Evolutionary conservation across 1,284 basidiomycete species (phyloP), one percentile per base, ranked within the genome.

Genomic region (Cryptococcus amylolentus): DNA sequence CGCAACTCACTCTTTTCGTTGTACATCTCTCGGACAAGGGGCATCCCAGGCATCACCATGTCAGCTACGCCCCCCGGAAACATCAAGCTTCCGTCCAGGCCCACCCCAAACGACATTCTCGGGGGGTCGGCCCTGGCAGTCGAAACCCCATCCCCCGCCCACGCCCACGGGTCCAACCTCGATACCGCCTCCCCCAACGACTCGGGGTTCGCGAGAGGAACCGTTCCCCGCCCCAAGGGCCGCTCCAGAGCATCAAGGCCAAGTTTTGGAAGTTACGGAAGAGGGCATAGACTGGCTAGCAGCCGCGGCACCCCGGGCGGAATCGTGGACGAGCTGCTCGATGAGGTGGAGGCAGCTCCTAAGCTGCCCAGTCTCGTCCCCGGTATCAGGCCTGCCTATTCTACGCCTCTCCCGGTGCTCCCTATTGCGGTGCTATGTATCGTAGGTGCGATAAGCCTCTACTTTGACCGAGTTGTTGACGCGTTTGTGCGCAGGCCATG

Each of bases 371-470:
- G 66, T 4, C 61, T 78, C 26, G 71, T 77, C 20, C 75, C 75
- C 8, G 76, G 76, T 9, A 78, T 78, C 42, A 62, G 77, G 20
- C 75, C 75, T 2, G 77, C 77, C 9, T 78, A 77, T 56, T 73
- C 76, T 10, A 94, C 91, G 1, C 91, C 92, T 3, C 75, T 97
- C 27, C 93, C 92, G 1, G 79, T 81, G n/a, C 77, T 97, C 44
- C 88, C 92, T 0, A 93, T 96, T 87, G 80, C 88, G 62, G 93
- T 96, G 3, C 78, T 97, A 45, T 94, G 90, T 51, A 92, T 95
- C 58, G 91, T 92, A 72, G 74, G 86, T 79, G 37, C n/a, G 46
- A 48, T 26, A 26, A 7, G 23, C 27, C 40, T 28, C 43, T 23
- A 50, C 9, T 42, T 16, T 42, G 12, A n/a, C 5, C 31, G 1